These are phyloP conservation scores for Lentinula lateritia DNA, from an alignment of 768 basidiomycete species.

Conservation along the genomic window DNA sequence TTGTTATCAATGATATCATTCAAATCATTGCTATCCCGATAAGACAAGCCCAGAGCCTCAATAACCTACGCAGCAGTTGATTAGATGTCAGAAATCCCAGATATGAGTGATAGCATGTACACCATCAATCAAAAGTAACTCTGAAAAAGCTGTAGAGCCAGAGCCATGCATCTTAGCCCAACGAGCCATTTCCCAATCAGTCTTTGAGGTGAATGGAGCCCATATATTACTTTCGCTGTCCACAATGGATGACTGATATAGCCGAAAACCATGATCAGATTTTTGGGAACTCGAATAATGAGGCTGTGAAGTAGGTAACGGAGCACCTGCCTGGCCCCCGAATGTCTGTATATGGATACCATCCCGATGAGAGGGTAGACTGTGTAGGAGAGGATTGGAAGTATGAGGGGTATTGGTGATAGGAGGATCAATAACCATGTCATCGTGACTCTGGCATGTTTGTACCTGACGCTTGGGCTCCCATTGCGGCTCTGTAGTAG, in stretches of 20 bases:
- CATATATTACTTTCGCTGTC: background rate
- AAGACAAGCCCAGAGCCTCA: conserved; percentile 23
- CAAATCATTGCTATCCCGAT: conserved; percentile 11
- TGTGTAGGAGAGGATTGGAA: background rate
- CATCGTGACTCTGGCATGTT: background rate
- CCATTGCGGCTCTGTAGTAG: background rate
- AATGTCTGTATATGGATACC: background rate
- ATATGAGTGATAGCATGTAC: conserved; percentile 21
- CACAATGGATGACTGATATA: background rate
- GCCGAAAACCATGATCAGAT: background rate
- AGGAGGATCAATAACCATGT: background rate
- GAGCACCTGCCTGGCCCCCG: background rate
- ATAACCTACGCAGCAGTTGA: conserved; percentile 10
- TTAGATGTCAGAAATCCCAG: background rate
- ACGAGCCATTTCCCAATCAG: conserved; percentile 11
- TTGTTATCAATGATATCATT: conserved; percentile 11
- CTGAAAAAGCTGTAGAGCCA: conserved; percentile 9
- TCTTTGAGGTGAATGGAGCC: conserved; percentile 11
- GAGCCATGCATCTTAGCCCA: conserved; percentile 24
- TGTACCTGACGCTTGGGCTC: background rate
- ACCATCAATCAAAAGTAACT: conserved; percentile 22
- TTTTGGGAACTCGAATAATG: background rate
- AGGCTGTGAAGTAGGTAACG: background rate
- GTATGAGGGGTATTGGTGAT: background rate
- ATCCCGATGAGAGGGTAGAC: background rate